phyloP scores from a whole-genome alignment of 164 flowering plant species.

The Nelumbo lutea region DNA sequence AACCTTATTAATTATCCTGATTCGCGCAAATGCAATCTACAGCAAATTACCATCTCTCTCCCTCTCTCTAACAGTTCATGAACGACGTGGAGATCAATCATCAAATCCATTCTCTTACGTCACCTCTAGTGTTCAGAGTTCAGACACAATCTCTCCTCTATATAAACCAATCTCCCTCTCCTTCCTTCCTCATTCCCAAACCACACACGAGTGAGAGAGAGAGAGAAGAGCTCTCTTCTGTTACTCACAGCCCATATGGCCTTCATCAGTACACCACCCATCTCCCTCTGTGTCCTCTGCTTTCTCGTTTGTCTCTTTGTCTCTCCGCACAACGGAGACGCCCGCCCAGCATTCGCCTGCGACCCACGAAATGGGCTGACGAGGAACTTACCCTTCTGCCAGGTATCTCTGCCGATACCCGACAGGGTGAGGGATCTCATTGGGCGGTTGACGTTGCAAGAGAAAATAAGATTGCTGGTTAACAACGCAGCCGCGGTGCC shows the following conservation, averaged over 20 bases:
- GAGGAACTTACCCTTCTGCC: conserved; percentile 50
- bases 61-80: conserved; percentile 8
- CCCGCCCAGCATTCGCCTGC: conserved; percentile 62
- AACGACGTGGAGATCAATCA: conserved; percentile 21
- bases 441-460: conserved; percentile 61
- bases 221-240: neutral
- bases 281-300: conserved; percentile 1
- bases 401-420: conserved; percentile 18
- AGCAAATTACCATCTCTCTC: neutral
- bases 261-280: neutral
- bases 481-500: conserved; percentile 68
- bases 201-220: neutral
- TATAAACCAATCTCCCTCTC: conserved; percentile 4
- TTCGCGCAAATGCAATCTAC: too few relatives aligned
- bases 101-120: conserved; percentile 11
- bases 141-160: neutral
- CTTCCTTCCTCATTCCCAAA: neutral
- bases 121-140: conserved; percentile 1
- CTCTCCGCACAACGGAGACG: conserved; percentile 1
- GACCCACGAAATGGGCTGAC: conserved; percentile 34
- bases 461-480: conserved; percentile 63
- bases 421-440: conserved; percentile 62
- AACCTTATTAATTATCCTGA: too few relatives aligned
- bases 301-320: conserved; percentile 11
- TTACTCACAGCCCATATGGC: neutral